Percentiles rank a stretch among this genome's conserved stretches.
Evolutionary conservation across 2,329 filamentous ascomycete species (phyloP).

Genomic region (Lasiodiplodia theobromae): DNA sequence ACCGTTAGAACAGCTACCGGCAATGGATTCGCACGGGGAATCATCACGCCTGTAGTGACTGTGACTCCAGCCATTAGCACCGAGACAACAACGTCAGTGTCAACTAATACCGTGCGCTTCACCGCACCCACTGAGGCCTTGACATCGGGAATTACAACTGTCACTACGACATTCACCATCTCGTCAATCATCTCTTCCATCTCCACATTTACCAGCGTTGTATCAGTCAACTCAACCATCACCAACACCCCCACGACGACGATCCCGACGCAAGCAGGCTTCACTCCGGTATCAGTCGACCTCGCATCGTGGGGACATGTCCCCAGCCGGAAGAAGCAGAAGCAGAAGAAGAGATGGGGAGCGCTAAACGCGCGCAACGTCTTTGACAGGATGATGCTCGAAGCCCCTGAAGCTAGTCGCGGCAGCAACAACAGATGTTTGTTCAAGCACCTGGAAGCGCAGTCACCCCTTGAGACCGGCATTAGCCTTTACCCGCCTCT

Average conservation of each 20-base stretch:
- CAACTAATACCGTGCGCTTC: neutral
- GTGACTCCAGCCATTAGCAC: slow-evolving; percentile 3
- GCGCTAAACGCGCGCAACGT: neutral
- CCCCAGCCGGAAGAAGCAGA: slow-evolving; percentile 1
- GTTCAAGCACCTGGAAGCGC: neutral
- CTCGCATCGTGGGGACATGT: neutral
- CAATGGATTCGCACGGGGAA: slow-evolving; percentile 1
- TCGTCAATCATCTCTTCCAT: neutral
- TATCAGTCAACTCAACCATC: neutral
- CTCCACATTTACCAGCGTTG: neutral
- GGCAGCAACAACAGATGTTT: neutral
- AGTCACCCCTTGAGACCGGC: neutral
- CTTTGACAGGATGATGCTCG: neutral
- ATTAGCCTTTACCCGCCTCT: neutral
- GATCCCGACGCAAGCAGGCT: neutral
- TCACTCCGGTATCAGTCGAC: neutral
- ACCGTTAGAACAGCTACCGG: neutral
- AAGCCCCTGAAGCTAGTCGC: neutral
- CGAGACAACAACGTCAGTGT: neutral
- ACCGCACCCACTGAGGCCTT: neutral
- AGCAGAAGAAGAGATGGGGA: neutral
- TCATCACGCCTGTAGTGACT: neutral
- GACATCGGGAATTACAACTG: neutral
- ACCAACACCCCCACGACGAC: neutral
- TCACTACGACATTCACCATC: neutral